Base-by-base conservation (phyloP, 257 asterid species). In the Gardenia jasminoides region DNA sequence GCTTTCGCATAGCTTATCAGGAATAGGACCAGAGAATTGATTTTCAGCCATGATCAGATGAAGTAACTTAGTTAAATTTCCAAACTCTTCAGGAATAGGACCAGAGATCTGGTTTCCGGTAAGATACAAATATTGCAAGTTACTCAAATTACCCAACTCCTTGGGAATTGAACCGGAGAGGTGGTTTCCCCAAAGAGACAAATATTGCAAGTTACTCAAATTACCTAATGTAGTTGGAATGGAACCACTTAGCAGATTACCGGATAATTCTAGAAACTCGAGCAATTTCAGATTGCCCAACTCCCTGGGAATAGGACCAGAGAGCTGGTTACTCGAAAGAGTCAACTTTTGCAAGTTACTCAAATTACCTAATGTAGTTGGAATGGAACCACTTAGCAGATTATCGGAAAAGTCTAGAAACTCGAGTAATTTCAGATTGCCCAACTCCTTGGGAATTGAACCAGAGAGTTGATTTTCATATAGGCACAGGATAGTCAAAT, bases 1-100 rank as follows among this genome's bases (percentile, higher is more conserved):
- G 65, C 87, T 80, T 24, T 67, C 62, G 52, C 91, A 87, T 17
- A 83, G 7, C 54, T 75, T 77, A 52, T 83, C 81, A 3, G 90
- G 90, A 41, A 87, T 58, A 22, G 67, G 56, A 44, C 86, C 89
- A 10, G 80, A 79, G 43, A 87, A 71, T 10, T 85, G 48, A 78
- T 85, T 87, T 1, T 58, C 50, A 8, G 50, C 36, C 30, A 83
- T 76, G 75, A 67, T 24, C 10, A 80, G 15, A 4, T 22, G 76
- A 7, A 56, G 28, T 22, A 56, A 56, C 28, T 56, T 56, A 0
- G 64, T 56, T 28, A 56, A 24, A 0, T 0, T 33, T 12, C 76
- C 82, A 6, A 84, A 67, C 62, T 77, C 84, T 1, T 58, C 33
- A 13, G 87, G 87, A 28, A 84, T 64, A 58, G 76, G 28, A 56